Base-by-base conservation (phyloP, 164 flowering plant genomes). In the Stephania yunnanensis region DNA sequence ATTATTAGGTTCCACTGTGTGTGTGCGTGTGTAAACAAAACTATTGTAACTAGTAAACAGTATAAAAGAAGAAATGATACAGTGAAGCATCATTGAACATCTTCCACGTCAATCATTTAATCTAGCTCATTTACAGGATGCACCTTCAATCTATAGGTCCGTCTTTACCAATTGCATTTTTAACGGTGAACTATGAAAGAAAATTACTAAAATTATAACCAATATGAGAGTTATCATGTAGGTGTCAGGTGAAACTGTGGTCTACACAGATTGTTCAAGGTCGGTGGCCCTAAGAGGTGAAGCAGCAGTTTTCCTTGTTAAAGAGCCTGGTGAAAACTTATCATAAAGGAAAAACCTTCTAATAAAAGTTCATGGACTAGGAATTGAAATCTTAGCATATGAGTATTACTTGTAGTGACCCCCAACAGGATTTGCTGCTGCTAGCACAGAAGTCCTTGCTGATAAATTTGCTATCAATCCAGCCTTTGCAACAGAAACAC, bases 401-500 rank as follows among this genome's bases (percentile, higher is more conserved):
- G 20, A 50, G 44, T 44, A 70, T 82, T 92, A 96, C 99, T 94
- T 90, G 68, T 94, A 96, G 82, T 96, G 99, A 74, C 99, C 99
- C 70, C 98, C 97, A 86, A 89, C 97, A 78, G 99, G 99, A 72
- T 96, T 96, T 68, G 99, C 98, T 71, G 99, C 98, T 53, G 99
- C 99, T 78, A 96, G 78, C 73, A 96, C 87, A 80, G 97, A 87
- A 79, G 99, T 94, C 29, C 97, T 84, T 45, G 98, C 98, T 58
- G 99, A 96, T 81, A 96, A 88, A 87, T 98, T 94, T 78, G 99
- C 99, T 36, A 96, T 91, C 68, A 96, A 83, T 79, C 98, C 98
- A 80, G 99, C 99, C 83, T 96, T 96, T 71, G 99, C 99, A 86
- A 96, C 94, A 78, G 99, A 96, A 76, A 96, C 99, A 80, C 98